Evolutionary conservation across 208 protist species (phyloP), one percentile per base, ranked within the genome.

Genomic region (Trypanosoma platydactyli): DNA sequence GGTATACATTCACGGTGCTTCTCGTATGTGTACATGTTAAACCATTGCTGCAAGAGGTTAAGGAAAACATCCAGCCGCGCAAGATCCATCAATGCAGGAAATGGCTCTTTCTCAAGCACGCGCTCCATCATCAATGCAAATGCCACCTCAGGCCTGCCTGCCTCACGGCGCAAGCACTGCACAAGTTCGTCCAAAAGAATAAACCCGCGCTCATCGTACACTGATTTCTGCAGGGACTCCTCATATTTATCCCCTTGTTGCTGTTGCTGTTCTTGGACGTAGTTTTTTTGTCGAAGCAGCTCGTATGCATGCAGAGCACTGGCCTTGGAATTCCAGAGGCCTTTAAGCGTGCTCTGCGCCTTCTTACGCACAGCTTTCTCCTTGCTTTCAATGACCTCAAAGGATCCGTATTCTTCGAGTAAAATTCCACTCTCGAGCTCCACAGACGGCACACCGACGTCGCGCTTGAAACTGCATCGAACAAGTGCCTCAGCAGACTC

Each of bases 341-440:
- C 62, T 13, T 68, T 59, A 22, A 75, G 45, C 18, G 81, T 79
- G 12, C 64, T 63, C 1, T 64, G 22, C 16, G 74, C 64, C 18
- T 64, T 9, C 24, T 79, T 73, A 4, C 61, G 27, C 13, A 91
- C 68, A 4, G 74, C 73, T 29, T 67, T 70, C 20, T 53, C 42
- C 58, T 92, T 91, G 1, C 55, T 62, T 33, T 88, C 81, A 33
- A 90, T 83, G 20, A 90, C 72, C 51, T 95, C 89, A 68, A 80
- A 85, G 18, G 63, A 73, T 2, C 76, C 57, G 52, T 93, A 93
- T 48, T 88, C 80, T 4, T 69, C 68, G 51, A 84, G 48, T 20
- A 71, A 54, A 3, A 40, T 51, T 3, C 62, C 70, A 20, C 46
- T 62, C 0, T 63, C 45, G 22, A 89, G 62, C 0, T 64, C 76